A percentile compares a stretch with the other conserved stretches of the same genome.
Conservation (phyloP, 306 rosid species). For the Vigna trinervia region DNA sequence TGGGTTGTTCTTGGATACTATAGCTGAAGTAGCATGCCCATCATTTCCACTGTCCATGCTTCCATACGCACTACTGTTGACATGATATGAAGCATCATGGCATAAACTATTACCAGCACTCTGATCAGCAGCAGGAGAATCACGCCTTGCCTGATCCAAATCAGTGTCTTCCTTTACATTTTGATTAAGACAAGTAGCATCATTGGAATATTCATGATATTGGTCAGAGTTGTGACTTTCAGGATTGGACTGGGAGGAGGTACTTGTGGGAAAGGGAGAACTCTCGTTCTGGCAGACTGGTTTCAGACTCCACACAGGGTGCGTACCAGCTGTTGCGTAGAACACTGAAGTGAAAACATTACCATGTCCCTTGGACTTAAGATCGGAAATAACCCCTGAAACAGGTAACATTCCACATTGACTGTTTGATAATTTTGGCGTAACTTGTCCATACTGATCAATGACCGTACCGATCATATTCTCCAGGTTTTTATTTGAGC, state of each 20-base stretch:
- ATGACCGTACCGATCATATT: slow-evolving; percentile 29
- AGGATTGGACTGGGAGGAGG: slow-evolving; percentile 46
- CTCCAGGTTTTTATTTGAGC: slow-evolving; percentile 41
- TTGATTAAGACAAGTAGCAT: slow-evolving; percentile 41
- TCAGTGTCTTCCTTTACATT: slow-evolving; percentile 35
- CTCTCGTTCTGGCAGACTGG: slow-evolving; percentile 46
- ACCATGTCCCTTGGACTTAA: slow-evolving; percentile 27
- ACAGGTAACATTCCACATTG: slow-evolving; percentile 47
- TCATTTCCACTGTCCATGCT: slow-evolving; percentile 50
- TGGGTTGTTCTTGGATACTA: slow-evolving; percentile 41
- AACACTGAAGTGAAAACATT: slow-evolving; percentile 51
- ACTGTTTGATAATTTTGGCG: slow-evolving; percentile 36
- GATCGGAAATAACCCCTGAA: slow-evolving; percentile 41
- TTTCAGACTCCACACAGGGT: slow-evolving; percentile 46
- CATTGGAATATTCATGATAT: slow-evolving; percentile 40
- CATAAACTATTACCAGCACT: slow-evolving; percentile 49
- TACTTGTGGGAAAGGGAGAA: slow-evolving; percentile 51
- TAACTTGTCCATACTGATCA: slow-evolving; percentile 47
- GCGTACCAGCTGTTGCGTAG: slow-evolving; percentile 42
- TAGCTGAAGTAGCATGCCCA: slow-evolving; percentile 49
- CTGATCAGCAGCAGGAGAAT: slow-evolving; percentile 53
- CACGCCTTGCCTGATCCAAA: slow-evolving; percentile 43
- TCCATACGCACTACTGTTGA: slow-evolving; percentile 45
- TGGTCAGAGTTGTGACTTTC: slow-evolving; percentile 53
- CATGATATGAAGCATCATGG: slow-evolving; percentile 41